Base-by-base conservation (phyloP, 495 filamentous ascomycete genomes). In the Hypoxylon fragiforme region DNA sequence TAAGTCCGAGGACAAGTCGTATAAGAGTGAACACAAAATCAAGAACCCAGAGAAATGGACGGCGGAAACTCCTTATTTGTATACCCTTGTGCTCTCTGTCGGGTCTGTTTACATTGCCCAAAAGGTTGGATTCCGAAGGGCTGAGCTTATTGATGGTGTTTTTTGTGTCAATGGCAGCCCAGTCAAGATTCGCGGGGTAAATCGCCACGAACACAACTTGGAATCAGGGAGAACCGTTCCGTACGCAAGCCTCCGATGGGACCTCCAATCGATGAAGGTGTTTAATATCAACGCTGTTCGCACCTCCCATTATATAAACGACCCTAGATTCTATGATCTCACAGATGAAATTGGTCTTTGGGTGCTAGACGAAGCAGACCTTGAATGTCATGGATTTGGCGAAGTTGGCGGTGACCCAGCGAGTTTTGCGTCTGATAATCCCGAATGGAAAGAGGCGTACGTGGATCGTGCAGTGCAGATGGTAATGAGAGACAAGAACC, bases 351-450 rank as follows among this genome's bases (percentile, higher is more conserved):
- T 89, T 28, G 87, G 87, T 0, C 70, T 90, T 13, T 90, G 82
- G 75, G 76, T 90, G 11, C 75, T 90, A 47, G 85, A 88, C 42
- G 87, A 90, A 66, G 84, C 82, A 0, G 87, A 90, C 62, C 77
- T 89, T 0, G 87, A 89, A 67, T 89, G 85, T 55, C 86, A 88
- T 49, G 86, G 87, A 0, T 83, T 89, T 35, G 78, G 77, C 37
- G 68, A 73, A 24, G 74, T 81, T 22, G 77, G 78, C 16, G 73
- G 69, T 7, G 62, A 76, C 32, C 68, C 72, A 19, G 75, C 73
- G 2, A 69, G 73, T 31, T 86, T 72, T 57, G 71, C 81, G 1
- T 82, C 82, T 0, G 77, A 89, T 58, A 88, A 89, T 50, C 84
- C 84, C 0, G 77, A 79, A 1, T 91, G 87, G 87, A 71, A 74